phyloP scores from a whole-genome alignment of 1,284 basidiomycete genomes.

The Mycosarcoma maydis region DNA sequence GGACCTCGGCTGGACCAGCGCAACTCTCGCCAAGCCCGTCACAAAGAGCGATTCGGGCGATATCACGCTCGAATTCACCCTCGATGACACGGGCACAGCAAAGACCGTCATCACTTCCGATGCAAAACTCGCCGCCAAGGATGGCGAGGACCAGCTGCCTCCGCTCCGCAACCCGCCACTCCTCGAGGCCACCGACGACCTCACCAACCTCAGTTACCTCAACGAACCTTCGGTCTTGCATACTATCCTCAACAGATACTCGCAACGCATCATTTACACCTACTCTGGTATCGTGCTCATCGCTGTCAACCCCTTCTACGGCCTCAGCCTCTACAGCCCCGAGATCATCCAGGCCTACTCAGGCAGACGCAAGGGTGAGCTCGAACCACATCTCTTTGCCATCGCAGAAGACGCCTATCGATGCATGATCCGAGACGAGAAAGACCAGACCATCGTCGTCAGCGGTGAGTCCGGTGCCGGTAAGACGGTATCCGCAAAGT shows the following conservation, averaged over 20 bases:
- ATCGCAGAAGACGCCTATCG: slow-evolving; percentile 99
- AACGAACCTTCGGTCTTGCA: slow-evolving; percentile 97
- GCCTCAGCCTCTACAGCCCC: slow-evolving; percentile 78
- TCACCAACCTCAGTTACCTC: slow-evolving; percentile 95
- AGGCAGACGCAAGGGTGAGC: slow-evolving; percentile 87
- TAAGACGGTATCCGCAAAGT: slow-evolving; percentile 99
- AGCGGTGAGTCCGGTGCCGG: slow-evolving; percentile 99
- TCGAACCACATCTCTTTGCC: slow-evolving; percentile 97
- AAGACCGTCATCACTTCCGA: slow-evolving; percentile 57
- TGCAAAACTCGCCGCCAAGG: slow-evolving; percentile 47
- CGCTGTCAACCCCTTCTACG: slow-evolving; percentile 96
- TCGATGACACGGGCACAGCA: slow-evolving; percentile 60
- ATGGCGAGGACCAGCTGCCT: slow-evolving; percentile 72
- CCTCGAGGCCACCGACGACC: slow-evolving; percentile 94
- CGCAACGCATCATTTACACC: slow-evolving; percentile 96
- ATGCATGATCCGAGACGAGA: slow-evolving; percentile 92
- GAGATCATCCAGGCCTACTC: slow-evolving; percentile 98
- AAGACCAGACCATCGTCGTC: slow-evolving; percentile 98
- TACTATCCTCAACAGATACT: slow-evolving; percentile 95
- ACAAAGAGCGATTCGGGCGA: slow-evolving; percentile 47
- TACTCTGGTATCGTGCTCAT: slow-evolving; percentile 98
- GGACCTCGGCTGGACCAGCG: slow-evolving; percentile 90
- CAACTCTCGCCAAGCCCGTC: slow-evolving; percentile 75
- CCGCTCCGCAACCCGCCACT: slow-evolving; percentile 95
- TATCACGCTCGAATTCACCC: slow-evolving; percentile 52